Evolutionary conservation across 1,139 yeast species (phyloP), one percentile per base, ranked within the genome.

Genomic region (Protomyces macrosporus): DNA sequence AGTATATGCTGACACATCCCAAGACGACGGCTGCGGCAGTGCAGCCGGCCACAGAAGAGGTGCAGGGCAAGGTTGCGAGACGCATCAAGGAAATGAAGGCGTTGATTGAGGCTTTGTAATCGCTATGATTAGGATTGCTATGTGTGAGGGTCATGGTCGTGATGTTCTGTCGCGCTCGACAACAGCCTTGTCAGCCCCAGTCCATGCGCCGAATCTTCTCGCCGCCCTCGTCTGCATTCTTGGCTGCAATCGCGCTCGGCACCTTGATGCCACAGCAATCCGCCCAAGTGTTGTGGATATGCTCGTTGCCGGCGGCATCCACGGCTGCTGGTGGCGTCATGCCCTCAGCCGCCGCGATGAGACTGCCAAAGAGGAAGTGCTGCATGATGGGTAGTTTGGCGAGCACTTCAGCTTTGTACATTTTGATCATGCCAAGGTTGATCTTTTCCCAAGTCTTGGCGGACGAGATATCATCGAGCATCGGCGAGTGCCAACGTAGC

Each of bases 221-320:
- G 0, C 54, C 64, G 10, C 57, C 52, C 12, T 45, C 50, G n/a
- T 53, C 55, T 5, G 57, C 57, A 35, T 54, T 52, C 23, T 53
- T 52, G 6, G 97, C 98, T 0, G 97, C 98, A 65, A 90, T 83
- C 0, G 97, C 97, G 75, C 97, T 90, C 0, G 99, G 99, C 1
- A 93, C 83, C 71, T 89, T 88, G 63, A 93, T 95, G 6, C 99
- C 99, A 77, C 99, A 93, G 72, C 98, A 95, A 73, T 93, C 98
- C 1, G 97, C 98, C 97, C 97, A 93, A 1, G 91, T 85, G 67
- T 83, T 74, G 66, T 79, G 82, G 30, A 72, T 71, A 67, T 78
- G 79, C 12, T 67, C 67, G n/a, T 55, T 39, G 3, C 62, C 67
- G 3, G 32, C 60, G 51, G 59, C 68, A 16, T 55, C 65, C 5